Evolutionary conservation across 2,329 filamentous ascomycete species (phyloP), one percentile per base, ranked within the genome.

Genomic region (Colletotrichum echinochloae): DNA sequence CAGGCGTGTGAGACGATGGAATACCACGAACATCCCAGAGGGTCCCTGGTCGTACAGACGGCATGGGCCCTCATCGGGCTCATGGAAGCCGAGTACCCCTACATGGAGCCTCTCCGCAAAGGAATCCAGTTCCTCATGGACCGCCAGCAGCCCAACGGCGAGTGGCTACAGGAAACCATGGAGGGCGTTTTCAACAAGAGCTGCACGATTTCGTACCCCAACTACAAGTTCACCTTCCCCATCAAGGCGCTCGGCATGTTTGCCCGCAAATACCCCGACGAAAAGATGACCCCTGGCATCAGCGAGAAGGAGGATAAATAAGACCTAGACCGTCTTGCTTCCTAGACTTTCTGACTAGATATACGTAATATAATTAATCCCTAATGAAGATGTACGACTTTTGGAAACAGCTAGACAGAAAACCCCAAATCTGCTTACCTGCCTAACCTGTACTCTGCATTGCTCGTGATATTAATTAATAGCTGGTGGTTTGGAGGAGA

Each of bases 181-280:
- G 96, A 99, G 80, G 96, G 96, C 2, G 96, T 99, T 14, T 99
- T 99, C 83, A 99, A 99, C 83, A 97, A 98, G 85, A 96, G 91
- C 77, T 98, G 95, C 86, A 98, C 98, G 94, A 99, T 99, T 74
- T 96, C 94, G 0, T 99, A 99, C 78, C 95, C 95, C 52, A 99
- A 99, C 85, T 99, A 99, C 86, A 99, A 98, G 84, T 96, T 97
- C 80, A 93, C 92, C 69, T 99, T 98, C 81, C 91, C 95, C 1
- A 92, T 98, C 79, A 97, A 97, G 83, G 96, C 96, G 2, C 81
- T 99, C 73, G 96, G 96, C 6, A 92, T 98, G 89, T 99, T 94
- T 85, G 90, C 92, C 5, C 87, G 84, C 75, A 89, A 86, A 73
- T 95, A 91, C 74, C 92, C 92, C 0, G 86, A 93, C 71, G 88